Base-by-base conservation (phyloP, 2,329 filamentous ascomycete genomes). In the Cladorrhinum sp. region DNA sequence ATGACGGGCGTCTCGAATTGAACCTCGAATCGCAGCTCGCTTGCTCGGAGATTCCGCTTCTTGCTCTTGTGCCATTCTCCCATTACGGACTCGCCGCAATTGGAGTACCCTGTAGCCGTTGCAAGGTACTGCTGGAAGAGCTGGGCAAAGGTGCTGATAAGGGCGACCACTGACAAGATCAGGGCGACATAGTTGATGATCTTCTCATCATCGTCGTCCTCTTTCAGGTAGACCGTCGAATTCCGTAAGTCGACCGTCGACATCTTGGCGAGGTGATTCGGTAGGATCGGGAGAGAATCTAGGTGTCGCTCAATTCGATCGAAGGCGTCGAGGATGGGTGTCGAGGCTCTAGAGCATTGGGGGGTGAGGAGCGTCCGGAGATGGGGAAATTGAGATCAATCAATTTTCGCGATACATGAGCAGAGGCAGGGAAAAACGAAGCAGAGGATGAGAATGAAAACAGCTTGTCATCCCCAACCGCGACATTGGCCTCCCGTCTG, bases 121-220 rank as follows among this genome's bases (percentile, higher is more conserved):
- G 79, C 75, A 21, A 76, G 76, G 69, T 82, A 82, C 62, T 82
- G 80, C 63, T 82, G 80, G 28, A 79, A 67, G 9, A 81, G 78
- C 64, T 82, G 80, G 63, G 80, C 72, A 10, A 76, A 67, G 0
- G 80, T 78, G 0, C 78, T 78, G 8, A 73, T 54, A 2, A 82
- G 68, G 16, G 80, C 80, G 6, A 82, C 71, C 7, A 81, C 67
- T 5, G 80, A 82, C 42, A 82, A 71, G 33, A 80, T 68, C 28
- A 82, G 73, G 48, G 80, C 80, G 21, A 77, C 77, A 21, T 73
- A 64, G 62, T 78, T 78, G 49, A 81, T 72, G 10, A 72, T 65
- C 28, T 67, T 62, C 20, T 68, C 60, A n/a, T 64, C 54, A n/a
- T 66, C 56, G 8, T 55, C 54, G 48, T 54, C 59, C 39, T 49